A percentile compares a stretch with the other conserved stretches of the same genome.
Conservation (phyloP, 2,329 filamentous ascomycete genomes). For the Exutisphaerella laricina region DNA sequence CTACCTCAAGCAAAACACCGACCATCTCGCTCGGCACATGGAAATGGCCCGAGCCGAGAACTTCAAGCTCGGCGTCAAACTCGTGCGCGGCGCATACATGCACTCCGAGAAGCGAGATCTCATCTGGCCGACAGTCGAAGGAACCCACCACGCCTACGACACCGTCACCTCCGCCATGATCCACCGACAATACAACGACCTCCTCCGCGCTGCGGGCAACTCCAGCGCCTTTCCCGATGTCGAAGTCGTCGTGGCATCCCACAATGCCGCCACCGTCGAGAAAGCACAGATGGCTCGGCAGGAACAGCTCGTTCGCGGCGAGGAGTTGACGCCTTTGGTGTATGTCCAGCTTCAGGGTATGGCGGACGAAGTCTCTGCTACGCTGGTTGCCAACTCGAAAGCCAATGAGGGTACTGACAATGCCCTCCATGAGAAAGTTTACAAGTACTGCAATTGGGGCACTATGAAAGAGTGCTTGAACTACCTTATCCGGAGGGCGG, state of each 20-base stretch:
- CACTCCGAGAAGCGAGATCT: conserved; percentile 44
- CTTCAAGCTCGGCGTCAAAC: conserved; percentile 52
- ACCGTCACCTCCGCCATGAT: conserved; percentile 63
- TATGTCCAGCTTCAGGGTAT: conserved; percentile 89
- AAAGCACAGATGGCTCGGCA: conserved; percentile 48
- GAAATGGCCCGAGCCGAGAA: conserved; percentile 40
- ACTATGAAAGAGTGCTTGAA: conserved; percentile 69
- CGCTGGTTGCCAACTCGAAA: conserved; percentile 45
- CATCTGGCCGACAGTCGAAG: conserved; percentile 51
- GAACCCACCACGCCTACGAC: conserved; percentile 62
- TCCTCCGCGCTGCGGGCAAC: conserved; percentile 43
- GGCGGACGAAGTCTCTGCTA: conserved; percentile 81
- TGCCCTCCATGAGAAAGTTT: conserved; percentile 42
- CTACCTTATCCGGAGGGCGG: conserved; percentile 57
- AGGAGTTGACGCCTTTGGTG: conserved; percentile 44
- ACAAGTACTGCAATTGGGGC: conserved; percentile 55
- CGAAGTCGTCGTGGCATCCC: conserved; percentile 69
- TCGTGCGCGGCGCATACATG: conserved; percentile 55
- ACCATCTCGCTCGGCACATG: conserved; percentile 43
- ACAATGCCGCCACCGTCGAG: conserved; percentile 69
- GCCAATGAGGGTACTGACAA: conserved; percentile 31
- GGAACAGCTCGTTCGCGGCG: conserved; percentile 37
- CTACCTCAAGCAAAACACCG: conserved; percentile 48
- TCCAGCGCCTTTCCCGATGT: conserved; percentile 37
- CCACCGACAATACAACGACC: conserved; percentile 54